Base-by-base conservation (phyloP, 2,329 filamentous ascomycete genomes). In the Akanthomyces muscarius region DNA sequence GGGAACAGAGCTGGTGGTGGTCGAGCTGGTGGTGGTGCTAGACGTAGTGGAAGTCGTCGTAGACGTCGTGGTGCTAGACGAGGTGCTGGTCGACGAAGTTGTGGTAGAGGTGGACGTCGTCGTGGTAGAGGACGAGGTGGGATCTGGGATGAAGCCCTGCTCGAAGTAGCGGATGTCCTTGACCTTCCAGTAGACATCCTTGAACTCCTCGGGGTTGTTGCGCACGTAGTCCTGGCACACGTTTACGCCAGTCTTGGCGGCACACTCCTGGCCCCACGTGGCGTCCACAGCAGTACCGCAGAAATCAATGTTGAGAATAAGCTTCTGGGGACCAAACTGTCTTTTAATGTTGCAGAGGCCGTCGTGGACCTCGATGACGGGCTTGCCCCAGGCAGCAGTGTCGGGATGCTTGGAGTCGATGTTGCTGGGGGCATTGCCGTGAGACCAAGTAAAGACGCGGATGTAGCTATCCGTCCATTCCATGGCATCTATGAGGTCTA, bases 391-490 rank as follows among this genome's bases (percentile, higher is more conserved):
- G 10, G 41, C 61, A 23, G 62, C 57, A 14, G 71, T 71, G 33
- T 65, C 57, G 14, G 71, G 71, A 16, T 68, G 66, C 58, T 64
- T 66, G n/a, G 56, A 64, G 10, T 73, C 72, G 55, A 89, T 82
- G 71, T 90, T 86, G 1, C 71, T 69, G 0, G 88, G 88, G n/a
- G 87, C 79, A 14, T 74, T 70, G 30, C 70, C 71, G 36, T 83
- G 81, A 0, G 83, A 77, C 73, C 89, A 91, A 74, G 86, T 86
- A 81, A 84, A 91, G 63, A 90, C 78, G 50, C 79, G 83, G 69
- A 92, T 86, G 28, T 79, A 80, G 1, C 80, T 71, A 44, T 77
- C 74, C 18, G 84, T 87, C 86, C 88, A 90, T 67, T 86, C 80
- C 65, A 83, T 82, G 16, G 83, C 84, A 65, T 83, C 85, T 28